These are phyloP conservation scores for Paraurostyla sp. DNA, from an alignment of 73 alveolate species.

Conservation along the genomic window DNA sequence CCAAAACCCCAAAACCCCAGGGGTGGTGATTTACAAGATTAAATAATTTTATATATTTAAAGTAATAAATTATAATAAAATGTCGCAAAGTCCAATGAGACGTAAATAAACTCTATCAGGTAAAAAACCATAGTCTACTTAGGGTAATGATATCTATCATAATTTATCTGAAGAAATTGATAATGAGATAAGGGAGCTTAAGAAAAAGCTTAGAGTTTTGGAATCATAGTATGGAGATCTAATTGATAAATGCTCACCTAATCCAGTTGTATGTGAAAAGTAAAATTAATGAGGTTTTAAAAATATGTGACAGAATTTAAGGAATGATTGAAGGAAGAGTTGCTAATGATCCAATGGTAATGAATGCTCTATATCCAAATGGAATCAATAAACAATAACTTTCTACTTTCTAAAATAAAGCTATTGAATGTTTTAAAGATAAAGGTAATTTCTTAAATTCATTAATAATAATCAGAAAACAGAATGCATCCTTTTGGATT, in stretches of 20 bases:
- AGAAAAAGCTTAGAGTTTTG: background rate
- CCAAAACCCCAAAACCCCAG: too few relatives aligned
- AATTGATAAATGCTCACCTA: conserved; percentile 14
- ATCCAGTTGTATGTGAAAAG: conserved; percentile 6
- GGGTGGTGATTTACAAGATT: too few relatives aligned
- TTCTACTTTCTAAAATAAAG: background rate
- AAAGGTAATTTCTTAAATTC: background rate
- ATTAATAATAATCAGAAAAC: background rate
- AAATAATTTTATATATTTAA: too few relatives aligned
- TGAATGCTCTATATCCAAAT: conserved; percentile 34
- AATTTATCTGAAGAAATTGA: too few relatives aligned
- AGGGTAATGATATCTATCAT: too few relatives aligned
- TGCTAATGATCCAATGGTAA: conserved; percentile 21
- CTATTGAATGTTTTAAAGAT: background rate
- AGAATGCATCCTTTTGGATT: conserved; percentile 36
- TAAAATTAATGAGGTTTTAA: background rate
- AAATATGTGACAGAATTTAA: background rate
- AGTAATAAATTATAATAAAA: too few relatives aligned
- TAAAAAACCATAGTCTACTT: too few relatives aligned
- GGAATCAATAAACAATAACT: conserved; percentile 20
- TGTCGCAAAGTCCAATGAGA: too few relatives aligned
- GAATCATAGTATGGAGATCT: conserved; percentile 31
- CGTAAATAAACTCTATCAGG: too few relatives aligned
- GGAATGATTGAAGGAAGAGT: conserved; percentile 5
- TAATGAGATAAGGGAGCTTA: background rate